Conservation (phyloP, 768 basidiomycete genomes). For the Tulasnella sp. region DNA sequence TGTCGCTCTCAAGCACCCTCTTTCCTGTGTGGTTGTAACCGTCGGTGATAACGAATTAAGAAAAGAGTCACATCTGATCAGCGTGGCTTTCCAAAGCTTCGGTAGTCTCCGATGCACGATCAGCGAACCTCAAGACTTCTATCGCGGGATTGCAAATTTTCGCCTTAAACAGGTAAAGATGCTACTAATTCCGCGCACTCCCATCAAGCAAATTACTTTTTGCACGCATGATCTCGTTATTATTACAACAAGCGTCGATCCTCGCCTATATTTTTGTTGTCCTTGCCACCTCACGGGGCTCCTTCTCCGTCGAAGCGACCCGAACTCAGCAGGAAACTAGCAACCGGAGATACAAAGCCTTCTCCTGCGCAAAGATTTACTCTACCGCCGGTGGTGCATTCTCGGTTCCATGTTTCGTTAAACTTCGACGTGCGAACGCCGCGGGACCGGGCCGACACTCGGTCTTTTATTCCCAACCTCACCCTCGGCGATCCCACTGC, state of each 20-base stretch:
- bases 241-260: background rate
- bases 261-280: background rate
- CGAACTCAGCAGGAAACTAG: background rate
- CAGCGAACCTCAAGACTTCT: background rate
- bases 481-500: background rate
- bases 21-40: background rate
- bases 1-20: background rate
- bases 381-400: background rate
- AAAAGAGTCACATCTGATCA: background rate
- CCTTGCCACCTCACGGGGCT: background rate
- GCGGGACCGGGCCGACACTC: background rate
- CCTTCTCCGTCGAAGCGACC: background rate
- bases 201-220: background rate
- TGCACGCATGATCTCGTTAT: background rate
- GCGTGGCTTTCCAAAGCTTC: background rate
- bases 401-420: background rate
- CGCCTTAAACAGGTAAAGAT: background rate
- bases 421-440: background rate
- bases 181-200: background rate
- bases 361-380: background rate
- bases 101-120: background rate
- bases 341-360: background rate
- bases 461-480: background rate
- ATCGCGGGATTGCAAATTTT: background rate
- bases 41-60: background rate